phyloP scores from a whole-genome alignment of 768 basidiomycete genomes.

The Megacollybia marginata region DNA sequence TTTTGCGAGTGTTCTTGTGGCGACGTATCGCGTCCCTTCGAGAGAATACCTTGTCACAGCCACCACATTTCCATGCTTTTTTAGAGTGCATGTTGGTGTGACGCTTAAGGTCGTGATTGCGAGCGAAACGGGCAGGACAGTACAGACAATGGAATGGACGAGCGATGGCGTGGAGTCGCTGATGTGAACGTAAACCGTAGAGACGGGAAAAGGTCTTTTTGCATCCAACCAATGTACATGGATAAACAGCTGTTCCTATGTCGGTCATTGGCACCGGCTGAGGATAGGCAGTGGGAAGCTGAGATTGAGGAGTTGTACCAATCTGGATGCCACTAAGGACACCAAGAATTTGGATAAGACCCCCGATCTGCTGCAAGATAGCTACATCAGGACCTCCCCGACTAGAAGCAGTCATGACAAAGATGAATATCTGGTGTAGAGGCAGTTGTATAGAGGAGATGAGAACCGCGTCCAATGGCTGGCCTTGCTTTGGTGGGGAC shows the following conservation, averaged over 20 bases:
- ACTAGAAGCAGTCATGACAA: constrained; percentile 64
- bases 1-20: constrained; percentile 57
- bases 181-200: constrained; percentile 64
- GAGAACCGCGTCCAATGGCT: constrained; percentile 43
- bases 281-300: constrained; percentile 23
- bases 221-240: constrained; percentile 62
- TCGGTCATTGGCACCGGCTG: constrained; percentile 27
- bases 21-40: constrained; percentile 75
- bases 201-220: constrained; percentile 63
- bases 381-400: constrained; percentile 45
- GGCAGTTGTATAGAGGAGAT: constrained; percentile 67
- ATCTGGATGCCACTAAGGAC: constrained; percentile 76
- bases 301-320: constrained; percentile 26
- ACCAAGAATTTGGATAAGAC: constrained; percentile 77
- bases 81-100: constrained; percentile 66
- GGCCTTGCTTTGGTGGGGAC: constrained; percentile 23
- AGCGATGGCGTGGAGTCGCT: constrained; percentile 30
- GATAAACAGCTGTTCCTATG: constrained; percentile 73
- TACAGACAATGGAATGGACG: constrained; percentile 57
- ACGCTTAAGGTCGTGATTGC: constrained; percentile 78
- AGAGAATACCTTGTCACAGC: constrained; percentile 69
- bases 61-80: constrained; percentile 67
- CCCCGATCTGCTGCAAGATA: constrained; percentile 65
- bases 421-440: constrained; percentile 73
- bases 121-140: constrained; percentile 71